Base-by-base conservation (phyloP, 371 early-diverging fungal genomes). In the Circinella minor region DNA sequence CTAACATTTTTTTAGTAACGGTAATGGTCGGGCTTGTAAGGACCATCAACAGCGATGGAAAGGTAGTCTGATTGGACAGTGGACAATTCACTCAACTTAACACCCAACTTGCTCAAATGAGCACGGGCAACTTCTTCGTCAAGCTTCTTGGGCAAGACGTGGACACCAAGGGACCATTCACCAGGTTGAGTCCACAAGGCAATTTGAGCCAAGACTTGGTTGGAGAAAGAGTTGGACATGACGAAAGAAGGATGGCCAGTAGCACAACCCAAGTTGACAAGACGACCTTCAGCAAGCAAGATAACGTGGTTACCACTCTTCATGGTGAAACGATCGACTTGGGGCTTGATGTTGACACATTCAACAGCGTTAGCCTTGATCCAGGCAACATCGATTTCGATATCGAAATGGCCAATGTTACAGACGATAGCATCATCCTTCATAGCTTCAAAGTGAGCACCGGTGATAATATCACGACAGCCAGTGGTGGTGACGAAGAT, bases 351-450 rank as follows among this genome's bases (percentile, higher is more conserved):
- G 93, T 97, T 95, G 79, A 92, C 92, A 77, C 86, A 85, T 74
- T 86, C 82, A 70, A 77, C 87, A 75, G 98, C 95, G 90, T 98
- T 98, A 75, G 88, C 88, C 92, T 97, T 98, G 79, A 99, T 88
- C 99, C 99, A 99, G 65, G 96, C 96, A 67, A 97, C 98, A 84
- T 99, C 99, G 74, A 99, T 94, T 88, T 99, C 99, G 78, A 97
- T 90, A 88, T 99, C 99, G 76, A 99, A 99, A 90, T 99, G 99
- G 78, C 99, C 99, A 89, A 99, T 99, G 94, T 97, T 99, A 93
- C 98, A 98, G 73, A 99, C 97, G 77, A 99, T 98, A 72, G 98
- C 91, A 81, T 99, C 98, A 81, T 99, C 96, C 91, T 95, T 95
- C 99, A 99, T 98, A 72, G 74, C 75, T 62, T 81, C 72, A 82